A percentile compares a stretch with the other conserved stretches of the same genome.
Evolutionary conservation across 768 basidiomycete species (phyloP).

Genomic region (Rhodotorula paludigena): DNA sequence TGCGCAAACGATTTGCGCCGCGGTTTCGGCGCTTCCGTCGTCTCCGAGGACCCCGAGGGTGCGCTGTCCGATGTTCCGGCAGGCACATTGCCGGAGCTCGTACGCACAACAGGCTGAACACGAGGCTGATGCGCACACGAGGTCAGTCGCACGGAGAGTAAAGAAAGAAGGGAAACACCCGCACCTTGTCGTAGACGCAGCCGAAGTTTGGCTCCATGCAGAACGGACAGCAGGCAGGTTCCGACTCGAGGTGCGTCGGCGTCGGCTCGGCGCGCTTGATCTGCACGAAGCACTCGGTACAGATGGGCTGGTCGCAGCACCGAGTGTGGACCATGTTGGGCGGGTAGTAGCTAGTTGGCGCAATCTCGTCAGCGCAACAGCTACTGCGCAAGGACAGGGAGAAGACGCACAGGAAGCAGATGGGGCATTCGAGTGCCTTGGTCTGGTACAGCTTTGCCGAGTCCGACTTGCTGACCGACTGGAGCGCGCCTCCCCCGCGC

Average conservation of each 20-base stretch:
- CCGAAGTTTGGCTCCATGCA: constrained; percentile 98
- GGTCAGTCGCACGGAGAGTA: no score
- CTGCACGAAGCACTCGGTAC: constrained; percentile 98
- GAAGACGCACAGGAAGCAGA: constrained; percentile 78
- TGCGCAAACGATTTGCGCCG: constrained; percentile 34
- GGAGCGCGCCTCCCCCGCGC: constrained; percentile 40
- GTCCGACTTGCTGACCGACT: constrained; percentile 30
- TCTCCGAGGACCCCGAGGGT: background rate
- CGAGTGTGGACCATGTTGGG: constrained; percentile 93
- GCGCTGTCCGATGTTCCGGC: background rate
- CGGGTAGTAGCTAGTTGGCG: constrained; percentile 76
- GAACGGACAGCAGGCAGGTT: constrained; percentile 94
- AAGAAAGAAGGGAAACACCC: no score
- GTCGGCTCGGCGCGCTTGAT: constrained; percentile 96
- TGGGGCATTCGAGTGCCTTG: constrained; percentile 88
- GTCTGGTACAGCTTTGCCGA: constrained; percentile 46
- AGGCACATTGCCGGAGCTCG: no score
- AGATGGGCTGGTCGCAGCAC: constrained; percentile 97
- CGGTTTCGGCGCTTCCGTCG: constrained; percentile 6
- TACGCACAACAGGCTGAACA: no score
- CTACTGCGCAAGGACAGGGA: constrained; percentile 13
- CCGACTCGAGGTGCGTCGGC: constrained; percentile 83
- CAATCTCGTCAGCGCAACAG: constrained; percentile 31
- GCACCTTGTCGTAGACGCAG: constrained; percentile 59
- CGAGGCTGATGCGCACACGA: no score